Percentiles rank a stretch among this genome's conserved stretches.
These are phyloP conservation scores for Alternaria sp. DNA, from an alignment of 2,329 filamentous ascomycete genomes.

Conservation along the genomic window DNA sequence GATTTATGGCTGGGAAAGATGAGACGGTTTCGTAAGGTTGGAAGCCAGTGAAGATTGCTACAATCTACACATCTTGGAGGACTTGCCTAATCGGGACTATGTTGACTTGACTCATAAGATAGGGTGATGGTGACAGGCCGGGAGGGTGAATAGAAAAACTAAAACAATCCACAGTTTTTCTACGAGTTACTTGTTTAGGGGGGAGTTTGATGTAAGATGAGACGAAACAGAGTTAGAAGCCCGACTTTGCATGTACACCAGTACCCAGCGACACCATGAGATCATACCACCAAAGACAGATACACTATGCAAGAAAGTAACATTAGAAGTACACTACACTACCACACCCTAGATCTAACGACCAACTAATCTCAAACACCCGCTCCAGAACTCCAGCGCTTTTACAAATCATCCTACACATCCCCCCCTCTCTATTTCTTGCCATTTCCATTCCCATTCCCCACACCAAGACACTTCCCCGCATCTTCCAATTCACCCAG, in stretches of 20 bases:
- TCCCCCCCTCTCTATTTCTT: slow-evolving; percentile 1
- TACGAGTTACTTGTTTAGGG: not conserved
- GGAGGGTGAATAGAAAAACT: not conserved
- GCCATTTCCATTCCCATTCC: slow-evolving; percentile 2
- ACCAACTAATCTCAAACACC: not conserved
- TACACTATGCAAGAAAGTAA: not conserved
- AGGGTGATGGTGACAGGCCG: not conserved
- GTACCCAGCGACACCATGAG: not conserved
- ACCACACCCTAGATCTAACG: not conserved
- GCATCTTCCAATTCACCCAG: slow-evolving; percentile 53
- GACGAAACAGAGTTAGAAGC: not conserved
- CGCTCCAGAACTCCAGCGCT: slow-evolving; percentile 12
- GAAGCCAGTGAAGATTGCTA: not conserved
- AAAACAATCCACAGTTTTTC: not conserved
- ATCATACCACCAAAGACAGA: not conserved
- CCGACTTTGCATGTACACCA: not conserved
- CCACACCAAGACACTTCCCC: slow-evolving; percentile 46
- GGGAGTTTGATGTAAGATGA: not conserved
- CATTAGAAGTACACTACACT: slow-evolving; percentile 1
- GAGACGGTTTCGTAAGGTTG: not conserved
- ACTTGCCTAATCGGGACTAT: not conserved
- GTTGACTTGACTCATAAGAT: no score
- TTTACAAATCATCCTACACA: slow-evolving; percentile 2
- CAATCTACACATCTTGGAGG: not conserved
- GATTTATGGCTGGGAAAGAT: not conserved